Base-by-base conservation (phyloP, 371 early-diverging fungal genomes). In the Gilbertella persicaria region DNA sequence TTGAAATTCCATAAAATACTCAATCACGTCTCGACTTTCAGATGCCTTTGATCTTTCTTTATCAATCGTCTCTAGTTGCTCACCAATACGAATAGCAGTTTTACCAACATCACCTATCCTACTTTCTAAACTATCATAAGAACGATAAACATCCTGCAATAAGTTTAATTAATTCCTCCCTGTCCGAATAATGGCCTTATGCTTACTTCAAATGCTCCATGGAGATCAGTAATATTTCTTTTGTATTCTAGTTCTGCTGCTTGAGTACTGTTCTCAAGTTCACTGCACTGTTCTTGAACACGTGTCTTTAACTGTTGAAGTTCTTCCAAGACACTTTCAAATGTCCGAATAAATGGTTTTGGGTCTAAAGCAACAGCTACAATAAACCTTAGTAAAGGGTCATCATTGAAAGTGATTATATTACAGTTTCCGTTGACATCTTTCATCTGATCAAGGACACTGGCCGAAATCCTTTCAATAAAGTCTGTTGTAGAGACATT, bases 11-110 rank as follows among this genome's bases (percentile, higher is more conserved):
- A 92, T 81, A 67, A 91, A 96, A 70, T 89, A 92, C 49, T 88
- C 90, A 43, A 96, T 88, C 36, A 98, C 77, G 68, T 96, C 95
- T 47, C 89, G 83, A 41, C 94, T 91, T 45, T 96, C 92, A 4
- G 87, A 80, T 0, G 96, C 94, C 12, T 93, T 82, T 40, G 86
- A 83, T 48, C 93, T 71, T 57, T 97, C 95, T 60, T 89, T 92
- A 64, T 95, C 95, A 20, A 96, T 88, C 0, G 90, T 92, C 55
- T 98, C 98, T 20, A 98, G 79, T 64, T 96, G 97, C 64, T 97
- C 97, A 73, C 97, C 97, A 48, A 97, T 94, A 42, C 94, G 84
- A 30, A 97, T 87, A n/a, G 97, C 95, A 9, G 95, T 95, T 63
- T 91, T 92, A 58, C 97, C 94, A 9, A 98, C 95, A 56, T 95